Evolutionary conservation across 78 protist genomes (phyloP), one percentile per base, ranked within the genome.

Genomic region (Bodo saltans): DNA sequence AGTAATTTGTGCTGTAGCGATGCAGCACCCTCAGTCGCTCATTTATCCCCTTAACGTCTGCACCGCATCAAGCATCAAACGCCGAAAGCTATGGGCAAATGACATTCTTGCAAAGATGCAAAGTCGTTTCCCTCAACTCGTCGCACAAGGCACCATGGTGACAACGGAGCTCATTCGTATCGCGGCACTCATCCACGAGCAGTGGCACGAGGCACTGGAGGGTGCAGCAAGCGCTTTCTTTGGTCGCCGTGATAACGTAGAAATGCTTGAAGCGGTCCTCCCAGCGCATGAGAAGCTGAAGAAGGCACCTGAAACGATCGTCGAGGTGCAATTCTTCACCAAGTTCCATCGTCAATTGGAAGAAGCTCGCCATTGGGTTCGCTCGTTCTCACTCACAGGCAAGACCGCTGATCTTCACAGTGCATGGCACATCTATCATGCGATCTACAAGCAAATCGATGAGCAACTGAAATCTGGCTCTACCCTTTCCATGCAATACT

Each of bases 1-100:
- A 29, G 86, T 96, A 28, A 81, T 98, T 11, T 28, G 72, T n/a
- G 40, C 37, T 42, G 87, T 97, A 30, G 98, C 97, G 52, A 79
- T 84, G 72, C 86, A 69, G 81, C 99, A 98, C 78, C 99, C 99
- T 29, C 99, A 98, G 78, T 99, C 99, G 0, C 90, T 98, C 33
- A 86, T 97, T 37, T 98, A 96, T 90, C 99, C 99, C 60, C 88
- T 98, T 35, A 91, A 96, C 28, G 99, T 98, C 47, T n/a, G n/a
- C n/a, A 98, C 98, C 33, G 0, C 87, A 34, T 17, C 0, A 29
- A 12, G 42, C 27, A 35, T 0, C 30, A 47, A 35, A 21, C 85
- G 85, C 35, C 40, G 33, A 12, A 32, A 1, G 39, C 69, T 52
- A 33, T 85, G 75, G 73, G 29, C 8, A 74, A 32, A 3, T 0